Conservation (phyloP, 305 asterid genomes). For the Euphrasia arctica region DNA sequence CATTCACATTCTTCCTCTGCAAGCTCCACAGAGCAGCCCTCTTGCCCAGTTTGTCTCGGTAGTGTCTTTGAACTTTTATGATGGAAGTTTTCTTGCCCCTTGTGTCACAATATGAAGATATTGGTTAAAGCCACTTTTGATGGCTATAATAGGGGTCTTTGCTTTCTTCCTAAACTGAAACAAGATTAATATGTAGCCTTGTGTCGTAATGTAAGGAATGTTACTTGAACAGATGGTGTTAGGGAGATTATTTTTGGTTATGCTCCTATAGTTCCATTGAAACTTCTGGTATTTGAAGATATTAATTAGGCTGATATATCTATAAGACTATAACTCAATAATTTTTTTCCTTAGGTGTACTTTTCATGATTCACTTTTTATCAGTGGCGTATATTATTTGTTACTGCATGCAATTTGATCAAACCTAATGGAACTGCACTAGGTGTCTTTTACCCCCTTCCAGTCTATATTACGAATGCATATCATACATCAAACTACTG, state of each 20-base stretch:
- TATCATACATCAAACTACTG: constrained; percentile 15
- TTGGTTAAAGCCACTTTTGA: background rate
- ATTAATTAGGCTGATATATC: constrained; percentile 16
- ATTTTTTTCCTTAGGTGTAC: background rate
- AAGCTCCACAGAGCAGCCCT: constrained; percentile 76
- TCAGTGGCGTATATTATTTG: constrained; percentile 16
- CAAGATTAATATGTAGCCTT: constrained; percentile 2
- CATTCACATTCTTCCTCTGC: constrained; percentile 63
- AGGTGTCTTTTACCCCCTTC: constrained; percentile 21
- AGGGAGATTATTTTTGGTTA: constrained; percentile 10
- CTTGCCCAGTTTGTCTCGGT: constrained; percentile 97
- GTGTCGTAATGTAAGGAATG: background rate
- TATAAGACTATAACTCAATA: background rate
- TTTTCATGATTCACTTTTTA: constrained; percentile 20
- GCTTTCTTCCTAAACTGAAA: background rate
- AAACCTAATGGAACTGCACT: constrained; percentile 10
- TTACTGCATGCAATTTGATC: constrained; percentile 10
- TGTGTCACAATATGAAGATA: constrained; percentile 4
- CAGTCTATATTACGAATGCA: constrained; percentile 21
- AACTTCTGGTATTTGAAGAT: constrained; percentile 22
- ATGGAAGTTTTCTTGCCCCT: constrained; percentile 15
- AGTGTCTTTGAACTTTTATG: constrained; percentile 29
- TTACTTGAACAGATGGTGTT: constrained; percentile 1
- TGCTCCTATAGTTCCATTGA: constrained; percentile 1
- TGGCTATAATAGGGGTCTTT: constrained; percentile 1